Conservation (phyloP, 139 green algal species). For the Chlamydomonas sp. region DNA sequence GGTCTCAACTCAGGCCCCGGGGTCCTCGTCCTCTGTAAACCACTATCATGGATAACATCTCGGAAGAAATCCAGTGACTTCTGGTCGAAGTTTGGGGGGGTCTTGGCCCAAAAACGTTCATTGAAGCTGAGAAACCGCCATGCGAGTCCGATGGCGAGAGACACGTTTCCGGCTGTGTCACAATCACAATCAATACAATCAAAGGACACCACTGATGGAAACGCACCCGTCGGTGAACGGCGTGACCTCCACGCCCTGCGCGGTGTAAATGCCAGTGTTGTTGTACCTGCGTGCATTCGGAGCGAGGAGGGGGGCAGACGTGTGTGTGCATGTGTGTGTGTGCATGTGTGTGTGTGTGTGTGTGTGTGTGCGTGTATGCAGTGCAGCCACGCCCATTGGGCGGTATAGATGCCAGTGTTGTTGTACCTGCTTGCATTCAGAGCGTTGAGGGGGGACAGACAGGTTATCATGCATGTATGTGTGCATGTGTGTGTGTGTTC, state of each 20-base stretch:
- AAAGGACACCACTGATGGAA: no score
- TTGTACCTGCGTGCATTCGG: constrained; percentile 43
- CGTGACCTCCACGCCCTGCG: constrained; percentile 46
- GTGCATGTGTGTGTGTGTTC: constrained; percentile 1
- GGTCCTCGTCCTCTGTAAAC: no score
- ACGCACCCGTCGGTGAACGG: constrained; percentile 51
- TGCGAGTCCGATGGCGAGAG: no score
- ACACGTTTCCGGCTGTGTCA: no score
- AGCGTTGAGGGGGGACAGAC: background rate
- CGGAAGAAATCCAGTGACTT: no score
- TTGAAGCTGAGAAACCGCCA: no score
- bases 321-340: background rate
- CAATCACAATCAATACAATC: no score
- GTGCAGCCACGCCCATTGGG: constrained; percentile 44
- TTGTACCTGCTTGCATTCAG: constrained; percentile 37
- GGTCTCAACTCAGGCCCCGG: no score
- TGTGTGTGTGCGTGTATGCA: constrained; percentile 45
- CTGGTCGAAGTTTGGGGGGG: no score
- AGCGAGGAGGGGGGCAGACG: background rate
- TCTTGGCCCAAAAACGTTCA: no score
- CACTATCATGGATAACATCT: no score
- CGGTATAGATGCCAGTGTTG: constrained; percentile 49
- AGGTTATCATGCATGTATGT: background rate
- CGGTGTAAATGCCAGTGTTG: constrained; percentile 52
- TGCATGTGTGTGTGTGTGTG: background rate